These are phyloP conservation scores for Fusarium poae DNA, from an alignment of 2,329 filamentous ascomycete genomes.

Conservation along the genomic window DNA sequence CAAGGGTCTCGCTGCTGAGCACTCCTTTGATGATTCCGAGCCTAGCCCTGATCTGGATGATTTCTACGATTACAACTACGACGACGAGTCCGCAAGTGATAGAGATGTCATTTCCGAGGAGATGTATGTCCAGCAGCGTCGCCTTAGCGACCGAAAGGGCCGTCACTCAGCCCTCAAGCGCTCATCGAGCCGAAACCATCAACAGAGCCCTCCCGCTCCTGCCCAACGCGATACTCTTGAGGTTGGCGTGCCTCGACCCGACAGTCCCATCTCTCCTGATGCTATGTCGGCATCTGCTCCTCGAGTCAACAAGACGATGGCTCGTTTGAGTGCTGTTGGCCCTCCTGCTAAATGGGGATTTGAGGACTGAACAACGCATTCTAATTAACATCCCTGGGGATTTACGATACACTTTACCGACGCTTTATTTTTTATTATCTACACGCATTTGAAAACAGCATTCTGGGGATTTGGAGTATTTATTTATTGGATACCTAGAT, in stretches of 20 bases:
- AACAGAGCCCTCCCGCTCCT: conserved; percentile 7
- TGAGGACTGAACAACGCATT: conserved; percentile 39
- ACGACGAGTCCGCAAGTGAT: conserved; percentile 43
- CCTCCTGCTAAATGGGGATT: conserved; percentile 41
- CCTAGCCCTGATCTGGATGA: conserved; percentile 57
- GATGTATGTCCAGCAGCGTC: conserved; percentile 35
- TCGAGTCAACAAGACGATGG: conserved; percentile 55
- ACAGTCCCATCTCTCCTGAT: conserved; percentile 57
- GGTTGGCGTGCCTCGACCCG: conserved; percentile 56
- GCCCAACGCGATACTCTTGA: conserved; percentile 30
- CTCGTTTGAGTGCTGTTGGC: conserved; percentile 55
- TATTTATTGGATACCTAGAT: conserved; percentile 44
- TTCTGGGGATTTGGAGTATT: conserved; percentile 37
- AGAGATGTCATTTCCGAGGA: conserved; percentile 37
- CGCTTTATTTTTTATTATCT: conserved; percentile 23
- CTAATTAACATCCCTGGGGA: conserved; percentile 3
- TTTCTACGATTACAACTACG: conserved; percentile 56
- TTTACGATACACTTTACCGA: conserved; percentile 33
- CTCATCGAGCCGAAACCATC: conserved; percentile 24
- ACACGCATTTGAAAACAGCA: conserved; percentile 24
- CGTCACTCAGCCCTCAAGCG: conserved; percentile 28
- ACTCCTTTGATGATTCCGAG: conserved; percentile 48
- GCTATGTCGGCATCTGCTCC: conserved; percentile 48
- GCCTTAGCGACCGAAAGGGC: conserved; percentile 19
- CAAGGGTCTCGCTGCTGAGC: conserved; percentile 42